A percentile compares a stretch with the other conserved stretches of the same genome.
These are phyloP conservation scores for Gastrodia elata DNA, from an alignment of 106 monocot species.

Conservation along the genomic window DNA sequence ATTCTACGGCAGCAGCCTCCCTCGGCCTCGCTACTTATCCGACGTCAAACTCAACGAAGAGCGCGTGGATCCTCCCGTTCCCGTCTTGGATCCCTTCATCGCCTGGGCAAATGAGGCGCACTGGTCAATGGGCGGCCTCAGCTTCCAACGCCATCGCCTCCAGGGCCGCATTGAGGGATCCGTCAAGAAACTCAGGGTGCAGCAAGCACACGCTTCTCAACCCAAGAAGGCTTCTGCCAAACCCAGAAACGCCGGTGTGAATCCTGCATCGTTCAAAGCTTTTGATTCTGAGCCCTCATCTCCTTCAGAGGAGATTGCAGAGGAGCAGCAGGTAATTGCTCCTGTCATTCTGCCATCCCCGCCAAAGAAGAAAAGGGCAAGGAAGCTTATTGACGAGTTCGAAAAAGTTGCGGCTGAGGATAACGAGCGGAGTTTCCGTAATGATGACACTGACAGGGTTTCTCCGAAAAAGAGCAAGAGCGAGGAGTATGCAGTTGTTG, in stretches of 20 bases:
- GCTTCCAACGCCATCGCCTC: slow-evolving; percentile 56
- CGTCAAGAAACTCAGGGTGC: slow-evolving; percentile 44
- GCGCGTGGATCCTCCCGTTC: slow-evolving; percentile 52
- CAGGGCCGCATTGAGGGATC: slow-evolving; percentile 85
- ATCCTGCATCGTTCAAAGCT: neutral
- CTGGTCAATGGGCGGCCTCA: slow-evolving; percentile 90
- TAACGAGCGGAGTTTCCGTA: neutral
- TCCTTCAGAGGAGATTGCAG: neutral
- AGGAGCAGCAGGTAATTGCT: neutral
- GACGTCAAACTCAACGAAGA: slow-evolving; percentile 29
- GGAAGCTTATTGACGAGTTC: slow-evolving; percentile 7
- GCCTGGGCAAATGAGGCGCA: slow-evolving; percentile 73
- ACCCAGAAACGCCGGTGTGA: too few relatives aligned
- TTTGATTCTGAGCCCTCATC: neutral
- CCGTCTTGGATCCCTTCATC: slow-evolving; percentile 55
- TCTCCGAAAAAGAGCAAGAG: neutral
- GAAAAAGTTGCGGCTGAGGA: slow-evolving; percentile 2
- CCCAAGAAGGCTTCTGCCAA: neutral
- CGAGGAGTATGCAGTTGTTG: neutral
- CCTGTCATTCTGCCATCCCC: neutral
- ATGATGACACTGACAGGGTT: neutral
- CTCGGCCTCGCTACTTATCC: slow-evolving; percentile 56
- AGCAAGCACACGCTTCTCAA: slow-evolving; percentile 3
- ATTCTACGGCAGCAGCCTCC: slow-evolving; percentile 80
- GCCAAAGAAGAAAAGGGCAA: slow-evolving; percentile 7